phyloP scores from a whole-genome alignment of 805 yeast genomes.

The Wickerhamiella domercqiae region DNA sequence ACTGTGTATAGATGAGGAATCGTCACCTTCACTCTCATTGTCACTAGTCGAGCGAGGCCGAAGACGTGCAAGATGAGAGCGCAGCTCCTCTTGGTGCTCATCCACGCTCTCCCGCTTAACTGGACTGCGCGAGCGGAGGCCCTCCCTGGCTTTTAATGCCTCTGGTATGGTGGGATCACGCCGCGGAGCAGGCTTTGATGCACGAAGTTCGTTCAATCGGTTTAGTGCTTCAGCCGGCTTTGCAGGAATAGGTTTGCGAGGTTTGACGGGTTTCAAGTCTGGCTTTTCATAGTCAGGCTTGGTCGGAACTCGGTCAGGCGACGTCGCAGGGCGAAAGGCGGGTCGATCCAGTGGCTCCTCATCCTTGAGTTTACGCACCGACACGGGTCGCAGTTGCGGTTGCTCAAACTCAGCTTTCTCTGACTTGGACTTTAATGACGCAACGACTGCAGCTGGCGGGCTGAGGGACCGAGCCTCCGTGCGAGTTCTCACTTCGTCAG shows the following conservation, averaged over 20 bases:
- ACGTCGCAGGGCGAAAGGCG: slow-evolving; percentile 5
- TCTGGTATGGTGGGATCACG: slow-evolving; percentile 11
- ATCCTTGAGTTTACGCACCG: background rate
- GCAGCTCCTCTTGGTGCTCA: slow-evolving; percentile 9
- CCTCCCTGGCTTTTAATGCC: slow-evolving; percentile 2
- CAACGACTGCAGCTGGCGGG: background rate
- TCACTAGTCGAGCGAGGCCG: slow-evolving; percentile 9
- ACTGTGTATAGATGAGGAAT: background rate
- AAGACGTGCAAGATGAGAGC: slow-evolving; percentile 11
- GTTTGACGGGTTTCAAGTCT: slow-evolving; percentile 9
- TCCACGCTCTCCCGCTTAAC: slow-evolving; percentile 7
- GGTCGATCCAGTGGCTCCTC: slow-evolving; percentile 6
- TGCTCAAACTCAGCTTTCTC: too few species aligned
- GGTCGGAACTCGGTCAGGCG: background rate
- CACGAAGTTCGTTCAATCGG: slow-evolving; percentile 12
- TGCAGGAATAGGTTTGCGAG: slow-evolving; percentile 7
- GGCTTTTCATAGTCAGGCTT: slow-evolving; percentile 4
- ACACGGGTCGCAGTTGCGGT: background rate
- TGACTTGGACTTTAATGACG: slow-evolving; percentile 1
- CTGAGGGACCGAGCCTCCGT: background rate
- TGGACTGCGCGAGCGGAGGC: slow-evolving; percentile 5
- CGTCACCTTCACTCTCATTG: slow-evolving; percentile 2
- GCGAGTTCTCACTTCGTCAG: background rate
- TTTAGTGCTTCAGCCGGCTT: slow-evolving; percentile 11
- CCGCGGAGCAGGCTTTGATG: slow-evolving; percentile 11